Evolutionary conservation across 2,329 filamentous ascomycete species (phyloP).

Genomic region (Trichoderma polysporum): DNA sequence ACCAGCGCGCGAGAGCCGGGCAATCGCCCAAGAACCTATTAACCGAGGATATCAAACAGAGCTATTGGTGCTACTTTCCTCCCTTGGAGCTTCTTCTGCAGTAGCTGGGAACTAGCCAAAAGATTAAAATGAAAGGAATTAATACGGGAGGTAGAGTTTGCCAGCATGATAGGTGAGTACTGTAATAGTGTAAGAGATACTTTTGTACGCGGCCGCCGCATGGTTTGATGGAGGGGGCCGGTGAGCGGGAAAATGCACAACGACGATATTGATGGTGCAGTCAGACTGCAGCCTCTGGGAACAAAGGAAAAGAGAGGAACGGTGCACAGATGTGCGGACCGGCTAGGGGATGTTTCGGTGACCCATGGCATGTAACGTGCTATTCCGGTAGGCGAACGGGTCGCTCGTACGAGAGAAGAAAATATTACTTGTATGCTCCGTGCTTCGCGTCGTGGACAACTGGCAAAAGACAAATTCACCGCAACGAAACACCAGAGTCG

Average conservation of each 20-base stretch:
- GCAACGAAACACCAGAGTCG: neutral
- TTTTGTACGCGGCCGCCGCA: constrained; percentile 6
- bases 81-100: neutral
- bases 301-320: neutral
- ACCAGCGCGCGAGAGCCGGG: neutral
- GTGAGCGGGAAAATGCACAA: neutral
- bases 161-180: neutral
- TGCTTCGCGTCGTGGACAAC: neutral
- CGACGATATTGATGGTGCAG: neutral
- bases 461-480: neutral
- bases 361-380: constrained; percentile 16
- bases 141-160: neutral
- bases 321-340: neutral
- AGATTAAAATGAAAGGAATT: neutral
- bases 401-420: constrained; percentile 2
- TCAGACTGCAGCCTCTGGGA: neutral
- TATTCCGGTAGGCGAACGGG: neutral
- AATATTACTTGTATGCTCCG: neutral
- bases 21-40: neutral
- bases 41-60: neutral
- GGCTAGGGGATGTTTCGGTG: neutral
- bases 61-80: neutral
- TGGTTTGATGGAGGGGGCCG: neutral
- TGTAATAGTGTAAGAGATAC: neutral
- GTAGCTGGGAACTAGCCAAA: neutral